Evolutionary conservation across 306 rosid species (phyloP).

Genomic region (Ormosia semicastrata): DNA sequence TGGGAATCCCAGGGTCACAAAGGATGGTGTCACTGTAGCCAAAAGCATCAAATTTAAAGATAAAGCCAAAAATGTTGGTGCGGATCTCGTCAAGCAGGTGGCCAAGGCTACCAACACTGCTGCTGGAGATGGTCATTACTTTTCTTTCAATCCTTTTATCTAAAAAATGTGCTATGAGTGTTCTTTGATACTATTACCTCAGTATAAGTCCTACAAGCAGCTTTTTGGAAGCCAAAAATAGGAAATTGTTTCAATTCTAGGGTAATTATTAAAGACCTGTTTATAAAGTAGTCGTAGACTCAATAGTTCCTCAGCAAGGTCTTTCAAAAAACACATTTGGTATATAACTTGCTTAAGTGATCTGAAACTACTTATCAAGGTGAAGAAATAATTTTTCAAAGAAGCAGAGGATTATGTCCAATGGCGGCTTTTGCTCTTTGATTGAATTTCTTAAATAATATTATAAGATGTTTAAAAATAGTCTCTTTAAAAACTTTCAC

Average conservation of each 20-base stretch:
- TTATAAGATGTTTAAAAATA: slow-evolving; percentile 10
- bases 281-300: neutral
- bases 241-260: neutral
- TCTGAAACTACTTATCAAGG: neutral
- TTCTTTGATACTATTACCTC: neutral
- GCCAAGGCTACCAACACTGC: slow-evolving; percentile 85
- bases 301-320: neutral
- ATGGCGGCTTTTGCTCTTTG: neutral
- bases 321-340: neutral
- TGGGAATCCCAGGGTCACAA: slow-evolving; percentile 69
- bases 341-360: neutral
- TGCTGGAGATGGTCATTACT: slow-evolving; percentile 85
- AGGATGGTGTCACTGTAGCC: slow-evolving; percentile 96
- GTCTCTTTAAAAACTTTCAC: neutral
- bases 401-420: neutral
- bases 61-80: slow-evolving; percentile 79
- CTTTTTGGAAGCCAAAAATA: neutral
- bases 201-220: neutral
- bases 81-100: slow-evolving; percentile 85
- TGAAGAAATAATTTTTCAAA: neutral
- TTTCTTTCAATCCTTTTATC: neutral
- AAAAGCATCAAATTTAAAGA: slow-evolving; percentile 76
- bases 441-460: neutral
- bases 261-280: neutral
- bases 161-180: neutral